Evolutionary conservation across 108 stramenopile species (phyloP).

Genomic region (Nitzschia sp.): DNA sequence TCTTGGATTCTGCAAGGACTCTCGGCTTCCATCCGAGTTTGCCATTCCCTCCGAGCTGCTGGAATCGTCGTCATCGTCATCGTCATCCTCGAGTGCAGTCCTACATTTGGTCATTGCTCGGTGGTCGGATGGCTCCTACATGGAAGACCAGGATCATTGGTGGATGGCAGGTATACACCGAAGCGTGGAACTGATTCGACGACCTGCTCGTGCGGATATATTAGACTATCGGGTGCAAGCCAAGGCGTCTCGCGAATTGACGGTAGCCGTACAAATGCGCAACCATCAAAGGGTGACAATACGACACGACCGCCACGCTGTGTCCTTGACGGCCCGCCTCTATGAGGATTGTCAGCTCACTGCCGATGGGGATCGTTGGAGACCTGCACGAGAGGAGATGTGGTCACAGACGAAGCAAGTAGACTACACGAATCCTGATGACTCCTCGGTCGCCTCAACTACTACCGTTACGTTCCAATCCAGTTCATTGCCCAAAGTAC

Average conservation of each 20-base stretch:
- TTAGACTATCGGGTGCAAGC: slow-evolving; percentile 75
- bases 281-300: too few relatives aligned
- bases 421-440: background rate
- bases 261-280: slow-evolving; percentile 13
- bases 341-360: slow-evolving; percentile 58
- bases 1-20: slow-evolving; percentile 86
- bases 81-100: slow-evolving; percentile 21
- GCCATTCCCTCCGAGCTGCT: slow-evolving; percentile 37
- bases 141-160: slow-evolving; percentile 98
- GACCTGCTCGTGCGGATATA: slow-evolving; percentile 49
- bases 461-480: slow-evolving; percentile 13
- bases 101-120: slow-evolving; percentile 71
- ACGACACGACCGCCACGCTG: background rate
- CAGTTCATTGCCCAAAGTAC: slow-evolving; percentile 6
- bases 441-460: background rate
- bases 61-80: background rate
- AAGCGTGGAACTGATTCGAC: slow-evolving; percentile 81
- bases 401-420: slow-evolving; percentile 26
- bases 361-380: slow-evolving; percentile 36
- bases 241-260: slow-evolving; percentile 29
- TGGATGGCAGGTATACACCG: slow-evolving; percentile 94
- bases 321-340: slow-evolving; percentile 32
- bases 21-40: slow-evolving; percentile 75
- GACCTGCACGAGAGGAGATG: slow-evolving; percentile 1
- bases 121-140: slow-evolving; percentile 86